A percentile compares a stretch with the other conserved stretches of the same genome.
These are phyloP conservation scores for Silene coronaria DNA, from an alignment of 179 eudicot genomes.

Conservation along the genomic window DNA sequence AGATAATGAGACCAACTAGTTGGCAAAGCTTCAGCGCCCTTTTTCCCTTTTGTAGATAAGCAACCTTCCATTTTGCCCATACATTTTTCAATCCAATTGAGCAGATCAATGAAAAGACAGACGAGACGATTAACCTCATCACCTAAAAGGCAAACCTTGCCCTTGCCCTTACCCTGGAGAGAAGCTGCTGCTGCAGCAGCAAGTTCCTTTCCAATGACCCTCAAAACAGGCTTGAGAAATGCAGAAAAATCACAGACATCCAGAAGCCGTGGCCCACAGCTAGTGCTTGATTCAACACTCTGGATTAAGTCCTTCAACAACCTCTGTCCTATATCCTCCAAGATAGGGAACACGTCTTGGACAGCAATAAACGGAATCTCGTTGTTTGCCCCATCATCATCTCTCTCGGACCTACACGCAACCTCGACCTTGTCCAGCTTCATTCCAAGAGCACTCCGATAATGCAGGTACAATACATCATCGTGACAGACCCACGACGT, in stretches of 20 bases:
- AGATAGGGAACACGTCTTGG: constrained; percentile 49
- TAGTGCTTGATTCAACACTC: constrained; percentile 21
- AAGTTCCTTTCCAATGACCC: constrained; percentile 11
- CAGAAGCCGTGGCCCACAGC: constrained; percentile 20
- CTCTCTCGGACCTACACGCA: constrained; percentile 9
- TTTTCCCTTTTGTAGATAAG: constrained; percentile 24
- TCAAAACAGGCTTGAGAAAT: constrained; percentile 43
- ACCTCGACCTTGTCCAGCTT: constrained; percentile 35
- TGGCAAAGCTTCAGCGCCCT: constrained; percentile 21
- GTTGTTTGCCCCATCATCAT: background rate
- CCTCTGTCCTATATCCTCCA: constrained; percentile 46
- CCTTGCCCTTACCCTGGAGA: background rate
- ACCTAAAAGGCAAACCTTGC: constrained; percentile 19
- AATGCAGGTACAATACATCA: constrained; percentile 45
- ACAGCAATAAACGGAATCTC: constrained; percentile 17
- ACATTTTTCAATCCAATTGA: constrained; percentile 40
- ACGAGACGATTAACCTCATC: constrained; percentile 36
- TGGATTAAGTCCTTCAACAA: constrained; percentile 30
- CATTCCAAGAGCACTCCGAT: constrained; percentile 56
- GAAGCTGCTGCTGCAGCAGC: background rate
- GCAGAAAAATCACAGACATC: constrained; percentile 61
- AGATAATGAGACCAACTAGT: constrained; percentile 55
- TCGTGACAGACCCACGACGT: constrained; percentile 20
- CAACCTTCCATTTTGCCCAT: constrained; percentile 42
- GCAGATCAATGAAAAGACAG: constrained; percentile 34